Percentiles rank a stretch among this genome's conserved stretches.
phyloP scores from a whole-genome alignment of 257 asterid genomes.

The Paraleonurus japonicus region DNA sequence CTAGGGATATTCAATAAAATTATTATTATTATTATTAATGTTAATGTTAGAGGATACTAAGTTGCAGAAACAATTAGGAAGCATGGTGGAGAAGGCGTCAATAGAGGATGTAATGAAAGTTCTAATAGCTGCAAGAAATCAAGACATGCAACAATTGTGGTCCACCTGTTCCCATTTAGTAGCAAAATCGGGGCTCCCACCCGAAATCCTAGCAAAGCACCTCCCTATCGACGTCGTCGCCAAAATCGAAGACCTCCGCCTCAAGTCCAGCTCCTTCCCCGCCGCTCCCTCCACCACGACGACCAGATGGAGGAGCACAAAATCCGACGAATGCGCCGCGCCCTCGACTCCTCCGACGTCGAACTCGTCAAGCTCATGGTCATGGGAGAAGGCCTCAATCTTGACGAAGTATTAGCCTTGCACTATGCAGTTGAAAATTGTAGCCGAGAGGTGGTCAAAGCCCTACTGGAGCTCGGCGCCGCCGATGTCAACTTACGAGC shows the following conservation, averaged over 20 bases:
- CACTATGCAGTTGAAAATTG: constrained; percentile 86
- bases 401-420: constrained; percentile 71
- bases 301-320: constrained; percentile 78
- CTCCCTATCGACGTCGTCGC: constrained; percentile 79
- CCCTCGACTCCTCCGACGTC: constrained; percentile 85
- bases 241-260: constrained; percentile 76
- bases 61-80: constrained; percentile 79
- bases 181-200: constrained; percentile 82
- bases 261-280: constrained; percentile 45
- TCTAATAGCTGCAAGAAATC: constrained; percentile 77
- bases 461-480: constrained; percentile 82
- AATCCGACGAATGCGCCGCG: constrained; percentile 78
- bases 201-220: constrained; percentile 76
- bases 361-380: constrained; percentile 95
- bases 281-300: constrained; percentile 50
- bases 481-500: constrained; percentile 86
- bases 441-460: constrained; percentile 73
- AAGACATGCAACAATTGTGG: constrained; percentile 81
- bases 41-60: too few relatives aligned
- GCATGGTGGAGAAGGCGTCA: constrained; percentile 86
- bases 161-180: constrained; percentile 77
- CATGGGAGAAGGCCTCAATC: constrained; percentile 92
- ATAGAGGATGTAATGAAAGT: constrained; percentile 94
- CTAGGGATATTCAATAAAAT: too few relatives aligned
- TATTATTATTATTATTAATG: too few relatives aligned